These are phyloP conservation scores for Pseudoneurospora amorphoporcata DNA, from an alignment of 495 filamentous ascomycete genomes.

Conservation along the genomic window DNA sequence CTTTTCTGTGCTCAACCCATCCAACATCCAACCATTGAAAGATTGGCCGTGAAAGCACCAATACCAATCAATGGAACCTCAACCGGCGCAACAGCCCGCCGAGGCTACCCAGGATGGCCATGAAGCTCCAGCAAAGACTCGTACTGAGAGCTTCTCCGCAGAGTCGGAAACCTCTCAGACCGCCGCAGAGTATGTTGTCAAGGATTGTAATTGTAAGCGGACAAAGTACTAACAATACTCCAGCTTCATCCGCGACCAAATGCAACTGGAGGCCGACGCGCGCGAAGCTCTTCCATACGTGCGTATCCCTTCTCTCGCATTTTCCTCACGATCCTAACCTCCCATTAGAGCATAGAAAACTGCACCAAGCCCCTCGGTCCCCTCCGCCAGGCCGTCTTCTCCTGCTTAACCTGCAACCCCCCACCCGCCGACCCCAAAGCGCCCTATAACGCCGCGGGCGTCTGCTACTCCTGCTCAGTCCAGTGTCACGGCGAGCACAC, in stretches of 20 bases:
- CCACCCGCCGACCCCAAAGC: constrained; percentile 50
- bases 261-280: constrained; percentile 86
- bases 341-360: constrained; percentile 66
- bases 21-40: fast-evolving
- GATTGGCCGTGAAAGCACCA: background rate
- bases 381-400: constrained; percentile 76
- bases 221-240: background rate
- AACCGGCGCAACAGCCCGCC: constrained; percentile 8
- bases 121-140: constrained; percentile 19
- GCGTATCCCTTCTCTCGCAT: constrained; percentile 5
- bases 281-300: constrained; percentile 91
- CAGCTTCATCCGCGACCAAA: constrained; percentile 82
- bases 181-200: constrained; percentile 60
- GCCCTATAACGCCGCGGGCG: constrained; percentile 63
- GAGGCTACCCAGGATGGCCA: constrained; percentile 11
- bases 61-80: constrained; percentile 24
- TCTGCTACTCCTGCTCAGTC: constrained; percentile 96
- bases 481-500: constrained; percentile 92
- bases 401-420: constrained; percentile 89
- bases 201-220: fast-evolving
- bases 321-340: background rate
- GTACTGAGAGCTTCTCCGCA: constrained; percentile 53
- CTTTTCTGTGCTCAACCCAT: background rate
- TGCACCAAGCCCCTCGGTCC: constrained; percentile 84
- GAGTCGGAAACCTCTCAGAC: constrained; percentile 67